Percentiles rank a stretch among this genome's conserved stretches.
These are phyloP conservation scores for Yamadazyma takamatsuzukensis DNA, from an alignment of 805 yeast species.

Conservation along the genomic window DNA sequence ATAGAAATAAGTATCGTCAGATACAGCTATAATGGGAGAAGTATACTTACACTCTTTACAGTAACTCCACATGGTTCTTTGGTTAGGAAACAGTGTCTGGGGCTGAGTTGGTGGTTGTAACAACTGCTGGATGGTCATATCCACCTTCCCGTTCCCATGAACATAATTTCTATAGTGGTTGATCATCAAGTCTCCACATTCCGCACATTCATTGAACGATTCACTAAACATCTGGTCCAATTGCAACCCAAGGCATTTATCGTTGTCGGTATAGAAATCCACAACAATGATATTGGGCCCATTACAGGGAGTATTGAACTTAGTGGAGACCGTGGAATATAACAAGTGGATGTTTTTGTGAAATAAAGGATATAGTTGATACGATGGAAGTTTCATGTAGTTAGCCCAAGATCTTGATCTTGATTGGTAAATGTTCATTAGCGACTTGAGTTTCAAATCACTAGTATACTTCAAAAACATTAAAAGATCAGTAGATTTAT, in stretches of 20 bases:
- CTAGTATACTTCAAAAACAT: slow-evolving; percentile 35
- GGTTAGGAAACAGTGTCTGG: slow-evolving; percentile 22
- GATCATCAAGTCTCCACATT: slow-evolving; percentile 66
- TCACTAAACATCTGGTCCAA: slow-evolving; percentile 75
- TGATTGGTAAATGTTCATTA: slow-evolving; percentile 47
- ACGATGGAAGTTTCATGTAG: slow-evolving; percentile 31
- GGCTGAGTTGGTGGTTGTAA: slow-evolving; percentile 21
- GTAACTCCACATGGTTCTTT: slow-evolving; percentile 85
- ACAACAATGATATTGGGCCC: slow-evolving; percentile 86
- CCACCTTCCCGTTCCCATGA: slow-evolving; percentile 82
- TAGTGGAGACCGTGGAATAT: slow-evolving; percentile 77
- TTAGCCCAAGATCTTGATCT: slow-evolving; percentile 48
- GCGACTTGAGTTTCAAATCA: slow-evolving; percentile 34
- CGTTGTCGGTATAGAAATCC: slow-evolving; percentile 88
- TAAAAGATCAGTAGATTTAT: slow-evolving; percentile 29
- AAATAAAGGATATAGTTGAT: slow-evolving; percentile 40
- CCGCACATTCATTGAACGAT: slow-evolving; percentile 66
- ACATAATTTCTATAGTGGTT: slow-evolving; percentile 86
- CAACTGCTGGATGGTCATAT: slow-evolving; percentile 61
- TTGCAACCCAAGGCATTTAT: slow-evolving; percentile 83
- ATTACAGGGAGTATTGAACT: slow-evolving; percentile 84
- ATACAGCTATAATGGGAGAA: slow-evolving; percentile 78
- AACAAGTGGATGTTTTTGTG: slow-evolving; percentile 80
- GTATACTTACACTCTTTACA: slow-evolving; percentile 76
- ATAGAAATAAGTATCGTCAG: slow-evolving; percentile 81